Evolutionary conservation across 768 basidiomycete genomes (phyloP), one percentile per base, ranked within the genome.

Genomic region (Tulasnella sp.): DNA sequence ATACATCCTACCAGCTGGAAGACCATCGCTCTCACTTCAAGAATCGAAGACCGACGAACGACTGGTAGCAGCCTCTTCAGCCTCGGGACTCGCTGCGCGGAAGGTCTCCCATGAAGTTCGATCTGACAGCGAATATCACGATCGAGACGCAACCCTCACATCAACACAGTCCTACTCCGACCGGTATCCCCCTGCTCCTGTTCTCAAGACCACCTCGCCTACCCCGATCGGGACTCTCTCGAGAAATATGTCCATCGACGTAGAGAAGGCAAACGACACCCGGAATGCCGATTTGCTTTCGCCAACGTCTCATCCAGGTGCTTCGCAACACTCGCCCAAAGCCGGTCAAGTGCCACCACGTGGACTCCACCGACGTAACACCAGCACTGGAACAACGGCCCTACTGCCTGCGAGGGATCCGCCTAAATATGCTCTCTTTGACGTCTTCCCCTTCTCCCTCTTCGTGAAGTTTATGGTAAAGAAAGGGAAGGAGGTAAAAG

Each of bases 401-500:
- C 83, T 91, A 31, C 80, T 88, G 17, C 90, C 91, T 4, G 85
- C 88, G 3, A 82, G 82, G 64, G 85, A 85, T 81, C 90, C 91
- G 3, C 90, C 90, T 0, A 86, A 86, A 80, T 89, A 87, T 79
- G 84, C 86, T 73, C 42, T 89, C 45, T 87, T 90, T 76, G 91
- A 91, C 80, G 77, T 91, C 9, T 91, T 91, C 83, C 91, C 91
- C 22, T 90, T 92, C 82, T 91, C 91, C 38, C 82, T 91, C 7
- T 79, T 90, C 34, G 86, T 89, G 4, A 79, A 82, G 39, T 82
- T 81, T 52, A 81, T 91, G 45, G 84, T 86, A 9, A 84, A 85
- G 77, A 81, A 82, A 14, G 89, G 90, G 0, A 84, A 82, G 74
- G 83, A 87, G 19, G 79, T 91, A 34, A 87, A 87, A 78, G 91